Conservation (phyloP, 352 stramenopile species). For the Stramenopiles sp. region DNA sequence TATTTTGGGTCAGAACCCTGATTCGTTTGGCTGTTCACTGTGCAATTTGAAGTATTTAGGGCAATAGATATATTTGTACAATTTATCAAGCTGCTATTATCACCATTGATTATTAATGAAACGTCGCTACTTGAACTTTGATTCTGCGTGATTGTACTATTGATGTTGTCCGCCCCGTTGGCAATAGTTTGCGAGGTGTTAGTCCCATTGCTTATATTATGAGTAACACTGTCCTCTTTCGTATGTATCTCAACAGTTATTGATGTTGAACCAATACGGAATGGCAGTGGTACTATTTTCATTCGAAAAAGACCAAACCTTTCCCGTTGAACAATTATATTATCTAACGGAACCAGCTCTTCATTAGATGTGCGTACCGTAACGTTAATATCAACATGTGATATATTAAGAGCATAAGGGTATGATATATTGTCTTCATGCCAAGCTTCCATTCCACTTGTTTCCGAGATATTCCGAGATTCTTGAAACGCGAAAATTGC, state of each 20-base stretch:
- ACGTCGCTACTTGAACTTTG: no score
- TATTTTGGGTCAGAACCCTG: no score
- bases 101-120: no score
- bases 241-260: constrained; percentile 6
- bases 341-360: background rate
- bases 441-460: constrained; percentile 1
- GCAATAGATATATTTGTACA: no score
- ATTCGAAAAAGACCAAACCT: background rate
- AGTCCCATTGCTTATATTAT: no score
- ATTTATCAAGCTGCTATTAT: no score
- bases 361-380: background rate
- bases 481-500: background rate
- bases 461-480: background rate
- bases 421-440: background rate
- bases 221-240: no score
- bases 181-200: no score
- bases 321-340: background rate
- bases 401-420: constrained; percentile 3
- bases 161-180: no score
- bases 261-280: background rate
- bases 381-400: background rate
- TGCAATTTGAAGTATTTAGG: no score
- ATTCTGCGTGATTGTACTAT: no score
- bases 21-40: no score
- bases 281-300: background rate